phyloP scores from a whole-genome alignment of 2,329 filamentous ascomycete species.

The Microsporum canis region DNA sequence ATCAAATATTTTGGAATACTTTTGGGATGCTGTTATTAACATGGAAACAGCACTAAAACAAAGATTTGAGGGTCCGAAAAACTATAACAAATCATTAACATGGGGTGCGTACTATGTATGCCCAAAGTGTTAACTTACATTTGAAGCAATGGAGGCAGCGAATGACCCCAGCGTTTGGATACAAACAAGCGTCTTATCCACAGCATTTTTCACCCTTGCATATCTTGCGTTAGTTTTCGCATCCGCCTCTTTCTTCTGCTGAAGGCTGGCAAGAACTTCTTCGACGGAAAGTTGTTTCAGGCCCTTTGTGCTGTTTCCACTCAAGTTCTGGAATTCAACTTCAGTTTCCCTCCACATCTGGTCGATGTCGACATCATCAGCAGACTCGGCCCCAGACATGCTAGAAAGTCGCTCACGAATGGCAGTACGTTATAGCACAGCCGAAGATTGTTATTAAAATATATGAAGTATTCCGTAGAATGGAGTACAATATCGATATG shows the following conservation, averaged over 20 bases:
- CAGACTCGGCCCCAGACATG: constrained; percentile 6
- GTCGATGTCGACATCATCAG: constrained; percentile 12
- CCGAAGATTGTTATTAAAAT: no score
- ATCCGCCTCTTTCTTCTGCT: constrained; percentile 16
- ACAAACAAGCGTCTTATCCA: constrained; percentile 18
- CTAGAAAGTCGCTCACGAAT: background rate
- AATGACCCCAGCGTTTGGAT: constrained; percentile 18
- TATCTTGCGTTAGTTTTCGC: constrained; percentile 18
- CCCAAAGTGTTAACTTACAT: constrained; percentile 13
- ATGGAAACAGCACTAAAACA: constrained; percentile 24
- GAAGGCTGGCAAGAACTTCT: constrained; percentile 18
- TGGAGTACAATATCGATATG: background rate
- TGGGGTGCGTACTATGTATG: background rate
- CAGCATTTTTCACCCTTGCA: constrained; percentile 16
- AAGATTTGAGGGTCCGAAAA: constrained; percentile 20
- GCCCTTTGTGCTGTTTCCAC: constrained; percentile 14
- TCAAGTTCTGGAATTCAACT: constrained; percentile 13
- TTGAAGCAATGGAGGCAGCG: constrained; percentile 19
- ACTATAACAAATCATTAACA: constrained; percentile 8
- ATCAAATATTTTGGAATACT: constrained; percentile 22
- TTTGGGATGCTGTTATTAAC: constrained; percentile 20
- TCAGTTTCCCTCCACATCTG: constrained; percentile 13
- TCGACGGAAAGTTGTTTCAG: constrained; percentile 15
- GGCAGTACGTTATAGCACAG: background rate
- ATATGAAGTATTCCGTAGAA: background rate